Conservation (phyloP, 352 stramenopile species). For the Phytophthora sp. region DNA sequence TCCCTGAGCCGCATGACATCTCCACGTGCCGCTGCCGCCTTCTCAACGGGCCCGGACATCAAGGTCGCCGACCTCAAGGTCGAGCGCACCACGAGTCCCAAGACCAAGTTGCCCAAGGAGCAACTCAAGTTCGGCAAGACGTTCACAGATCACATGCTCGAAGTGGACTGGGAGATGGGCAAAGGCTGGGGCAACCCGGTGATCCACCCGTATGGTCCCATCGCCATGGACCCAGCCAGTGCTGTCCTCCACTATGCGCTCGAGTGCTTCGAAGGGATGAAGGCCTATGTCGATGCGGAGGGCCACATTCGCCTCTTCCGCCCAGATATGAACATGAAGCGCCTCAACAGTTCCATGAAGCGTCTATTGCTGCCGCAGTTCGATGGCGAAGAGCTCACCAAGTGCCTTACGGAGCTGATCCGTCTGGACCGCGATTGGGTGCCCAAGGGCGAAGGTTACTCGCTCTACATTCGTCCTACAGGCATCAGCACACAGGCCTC, state of each 20-base stretch:
- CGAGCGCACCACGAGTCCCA: constrained; percentile 48
- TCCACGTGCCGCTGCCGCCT: constrained; percentile 20
- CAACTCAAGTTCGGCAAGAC: constrained; percentile 94
- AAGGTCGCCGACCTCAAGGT: constrained; percentile 49
- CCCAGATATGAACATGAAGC: constrained; percentile 97
- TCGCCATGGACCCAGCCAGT: constrained; percentile 93
- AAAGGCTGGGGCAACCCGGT: constrained; percentile 87
- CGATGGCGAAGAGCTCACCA: constrained; percentile 90
- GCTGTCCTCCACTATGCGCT: constrained; percentile 95
- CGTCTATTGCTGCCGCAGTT: constrained; percentile 91
- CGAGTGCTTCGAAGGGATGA: constrained; percentile 97
- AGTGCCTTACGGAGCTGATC: constrained; percentile 90
- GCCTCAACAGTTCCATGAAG: constrained; percentile 94
- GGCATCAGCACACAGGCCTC: constrained; percentile 93
- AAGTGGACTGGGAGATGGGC: constrained; percentile 90
- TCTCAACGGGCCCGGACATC: constrained; percentile 39
- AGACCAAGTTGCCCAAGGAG: constrained; percentile 82
- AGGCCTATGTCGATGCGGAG: constrained; percentile 90
- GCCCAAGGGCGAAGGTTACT: constrained; percentile 95
- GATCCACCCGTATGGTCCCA: constrained; percentile 92
- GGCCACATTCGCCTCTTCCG: constrained; percentile 94
- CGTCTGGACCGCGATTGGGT: constrained; percentile 93
- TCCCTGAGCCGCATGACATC: constrained; percentile 26
- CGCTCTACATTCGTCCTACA: constrained; percentile 95
- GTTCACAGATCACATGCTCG: constrained; percentile 98